phyloP scores from a whole-genome alignment of 371 early-diverging fungal genomes.

The Rhizopus stolonifer region DNA sequence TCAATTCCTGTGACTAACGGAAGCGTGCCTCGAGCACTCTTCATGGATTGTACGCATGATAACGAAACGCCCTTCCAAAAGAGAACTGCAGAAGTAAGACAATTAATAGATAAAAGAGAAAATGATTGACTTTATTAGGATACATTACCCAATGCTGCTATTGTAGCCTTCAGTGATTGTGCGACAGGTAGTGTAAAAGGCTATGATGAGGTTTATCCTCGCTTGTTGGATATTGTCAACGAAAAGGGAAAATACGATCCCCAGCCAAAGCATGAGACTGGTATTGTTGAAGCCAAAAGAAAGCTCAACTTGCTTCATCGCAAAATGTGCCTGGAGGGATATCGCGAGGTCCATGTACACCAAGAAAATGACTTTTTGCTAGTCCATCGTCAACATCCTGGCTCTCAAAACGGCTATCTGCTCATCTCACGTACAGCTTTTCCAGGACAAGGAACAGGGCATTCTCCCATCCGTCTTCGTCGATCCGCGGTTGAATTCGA shows the following conservation, averaged over 20 bases:
- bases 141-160: conserved; percentile 87
- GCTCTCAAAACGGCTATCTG: conserved; percentile 87
- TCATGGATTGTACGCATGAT: conserved; percentile 98
- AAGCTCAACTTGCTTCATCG: conserved; percentile 73
- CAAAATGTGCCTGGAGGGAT: conserved; percentile 81
- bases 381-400: conserved; percentile 90
- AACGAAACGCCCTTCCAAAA: conserved; percentile 95
- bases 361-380: conserved; percentile 90
- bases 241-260: conserved; percentile 79
- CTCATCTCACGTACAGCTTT: conserved; percentile 89
- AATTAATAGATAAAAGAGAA: too few species aligned
- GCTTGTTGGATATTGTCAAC: conserved; percentile 81
- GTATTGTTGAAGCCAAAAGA: conserved; percentile 73
- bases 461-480: conserved; percentile 65
- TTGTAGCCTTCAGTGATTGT: conserved; percentile 87
- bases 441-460: conserved; percentile 37
- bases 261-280: conserved; percentile 49
- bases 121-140: too few species aligned
- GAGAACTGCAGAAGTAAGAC: conserved; percentile 58
- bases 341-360: conserved; percentile 90
- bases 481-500: conserved; percentile 56
- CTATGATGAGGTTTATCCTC: conserved; percentile 91
- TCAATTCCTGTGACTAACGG: conserved; percentile 41
- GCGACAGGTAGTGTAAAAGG: conserved; percentile 95
- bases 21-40: conserved; percentile 84